Evolutionary conservation across 2,329 filamentous ascomycete species (phyloP), one percentile per base, ranked within the genome.

Genomic region (Phyllosticta citrichinensis): DNA sequence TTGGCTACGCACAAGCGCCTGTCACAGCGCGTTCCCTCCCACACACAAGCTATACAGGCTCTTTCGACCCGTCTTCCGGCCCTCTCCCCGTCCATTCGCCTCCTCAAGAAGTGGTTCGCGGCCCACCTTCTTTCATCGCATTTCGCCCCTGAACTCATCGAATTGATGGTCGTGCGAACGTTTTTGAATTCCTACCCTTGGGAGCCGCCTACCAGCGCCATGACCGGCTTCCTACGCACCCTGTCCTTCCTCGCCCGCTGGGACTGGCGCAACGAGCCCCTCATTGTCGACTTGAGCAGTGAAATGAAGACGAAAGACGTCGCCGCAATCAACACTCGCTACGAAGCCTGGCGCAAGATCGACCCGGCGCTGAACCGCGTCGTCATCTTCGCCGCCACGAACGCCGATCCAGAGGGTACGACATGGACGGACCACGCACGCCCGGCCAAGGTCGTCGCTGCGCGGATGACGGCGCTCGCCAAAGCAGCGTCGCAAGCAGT

Each of bases 41-140:
- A 96, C 68, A 91, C 86, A 3, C 91, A 96, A 73, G 88, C 87
- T 5, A 81, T 97, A 50, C 81, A 87, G 58, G 91, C 87, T 0
- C 84, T 91, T 59, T 91, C 87, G 74, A 96, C 89, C 0, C 84
- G 91, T 3, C 87, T 91, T 66, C 87, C 87, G 1, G 81, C 90
- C 0, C 78, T 99, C 6, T 95, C 91, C 0, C 84, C 87, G 2
- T 87, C 91, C 0, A 89, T 97, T 64, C 86, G 93, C 19, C 79
- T 97, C 2, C 81, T 89, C 53, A 97, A 97, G 77, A 83, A 86
- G 69, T 99, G 94, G 94, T 94, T 96, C 73, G 82, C 84, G 65
- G 81, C 83, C 2, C 94, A 99, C 72, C 86, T 95, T 66, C 83
- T 99, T 9, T 79, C 83, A 3, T 81, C 81, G 14, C 89, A 97